Evolutionary conservation across 2,329 filamentous ascomycete genomes (phyloP).

Genomic region (Stenocarpella maydis): DNA sequence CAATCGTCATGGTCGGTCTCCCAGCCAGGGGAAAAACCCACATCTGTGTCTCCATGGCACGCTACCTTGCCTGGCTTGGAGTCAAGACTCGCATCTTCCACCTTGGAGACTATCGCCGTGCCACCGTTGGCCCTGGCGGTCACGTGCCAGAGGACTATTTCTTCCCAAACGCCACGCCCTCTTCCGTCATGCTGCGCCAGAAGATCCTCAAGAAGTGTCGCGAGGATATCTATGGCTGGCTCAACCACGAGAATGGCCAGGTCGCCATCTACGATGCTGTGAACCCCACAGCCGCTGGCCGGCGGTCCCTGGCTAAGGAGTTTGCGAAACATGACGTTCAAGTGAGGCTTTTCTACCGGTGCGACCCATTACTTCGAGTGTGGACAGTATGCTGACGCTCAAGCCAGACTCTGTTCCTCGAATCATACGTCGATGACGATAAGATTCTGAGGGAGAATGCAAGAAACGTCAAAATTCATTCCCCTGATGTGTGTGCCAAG

Average conservation of each 20-base stretch:
- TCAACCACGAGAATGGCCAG: slow-evolving; percentile 97
- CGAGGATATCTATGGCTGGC: slow-evolving; percentile 94
- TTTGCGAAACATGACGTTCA: slow-evolving; percentile 98
- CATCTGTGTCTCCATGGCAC: slow-evolving; percentile 92
- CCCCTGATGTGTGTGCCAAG: slow-evolving; percentile 76
- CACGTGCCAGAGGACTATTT: slow-evolving; percentile 97
- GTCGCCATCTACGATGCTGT: slow-evolving; percentile 99
- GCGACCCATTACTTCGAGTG: slow-evolving; percentile 1
- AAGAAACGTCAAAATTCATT: slow-evolving; percentile 96
- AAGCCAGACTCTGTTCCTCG: slow-evolving; percentile 89
- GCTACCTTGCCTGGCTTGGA: slow-evolving; percentile 95
- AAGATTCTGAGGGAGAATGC: slow-evolving; percentile 96
- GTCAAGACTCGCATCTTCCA: slow-evolving; percentile 99
- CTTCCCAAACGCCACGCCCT: slow-evolving; percentile 90
- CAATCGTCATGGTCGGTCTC: slow-evolving; percentile 94
- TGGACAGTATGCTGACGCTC: slow-evolving; percentile 30
- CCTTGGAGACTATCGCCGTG: slow-evolving; percentile 92
- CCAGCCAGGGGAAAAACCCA: slow-evolving; percentile 97
- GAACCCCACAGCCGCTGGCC: slow-evolving; percentile 85
- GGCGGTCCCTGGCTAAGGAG: slow-evolving; percentile 88
- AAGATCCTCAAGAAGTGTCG: slow-evolving; percentile 98
- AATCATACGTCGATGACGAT: slow-evolving; percentile 93
- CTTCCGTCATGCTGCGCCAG: slow-evolving; percentile 91
- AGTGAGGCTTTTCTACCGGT: slow-evolving; percentile 54
- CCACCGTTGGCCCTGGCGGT: slow-evolving; percentile 83